Percentiles rank a stretch among this genome's conserved stretches.
These are phyloP conservation scores for Pavlovales sp. DNA, from an alignment of 208 protist species.

Conservation along the genomic window DNA sequence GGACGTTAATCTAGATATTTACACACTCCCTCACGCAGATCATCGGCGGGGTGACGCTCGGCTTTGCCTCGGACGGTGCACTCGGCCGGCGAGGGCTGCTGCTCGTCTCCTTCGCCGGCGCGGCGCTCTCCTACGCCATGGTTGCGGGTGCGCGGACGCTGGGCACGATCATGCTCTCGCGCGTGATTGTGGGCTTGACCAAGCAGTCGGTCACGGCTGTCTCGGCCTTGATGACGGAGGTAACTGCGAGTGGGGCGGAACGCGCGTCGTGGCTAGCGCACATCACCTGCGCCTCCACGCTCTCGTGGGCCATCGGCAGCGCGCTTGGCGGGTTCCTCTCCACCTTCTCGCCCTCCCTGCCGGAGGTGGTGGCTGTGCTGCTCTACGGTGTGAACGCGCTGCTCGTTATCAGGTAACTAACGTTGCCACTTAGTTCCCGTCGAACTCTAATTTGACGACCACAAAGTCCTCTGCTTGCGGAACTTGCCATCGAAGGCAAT, in stretches of 20 bases:
- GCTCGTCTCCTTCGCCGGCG: conserved; percentile 11
- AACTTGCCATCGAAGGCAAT: too few relatives aligned
- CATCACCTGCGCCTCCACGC: not conserved
- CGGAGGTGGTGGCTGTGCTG: not conserved
- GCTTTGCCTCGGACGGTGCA: not conserved
- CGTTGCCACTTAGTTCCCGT: not conserved
- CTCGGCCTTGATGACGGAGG: not conserved
- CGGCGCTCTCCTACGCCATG: not conserved
- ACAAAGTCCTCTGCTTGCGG: too few relatives aligned
- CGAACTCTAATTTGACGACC: too few relatives aligned
- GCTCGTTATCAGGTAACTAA: not conserved
- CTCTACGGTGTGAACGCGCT: not conserved
- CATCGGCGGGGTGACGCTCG: not conserved
- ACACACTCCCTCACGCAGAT: conserved; percentile 22
- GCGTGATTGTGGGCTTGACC: conserved; percentile 22
- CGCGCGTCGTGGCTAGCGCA: not conserved
- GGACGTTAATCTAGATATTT: too few relatives aligned
- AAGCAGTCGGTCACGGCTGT: conserved; percentile 24
- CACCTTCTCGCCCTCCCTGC: not conserved
- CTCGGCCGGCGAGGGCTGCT: not conserved
- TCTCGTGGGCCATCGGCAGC: not conserved
- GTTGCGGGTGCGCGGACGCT: not conserved
- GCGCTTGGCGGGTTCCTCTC: not conserved
- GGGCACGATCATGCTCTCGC: not conserved
- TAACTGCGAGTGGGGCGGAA: not conserved